Percentiles rank a stretch among this genome's conserved stretches.
Conservation (phyloP, 352 stramenopile genomes). For the Phytophthora citrophthora region DNA sequence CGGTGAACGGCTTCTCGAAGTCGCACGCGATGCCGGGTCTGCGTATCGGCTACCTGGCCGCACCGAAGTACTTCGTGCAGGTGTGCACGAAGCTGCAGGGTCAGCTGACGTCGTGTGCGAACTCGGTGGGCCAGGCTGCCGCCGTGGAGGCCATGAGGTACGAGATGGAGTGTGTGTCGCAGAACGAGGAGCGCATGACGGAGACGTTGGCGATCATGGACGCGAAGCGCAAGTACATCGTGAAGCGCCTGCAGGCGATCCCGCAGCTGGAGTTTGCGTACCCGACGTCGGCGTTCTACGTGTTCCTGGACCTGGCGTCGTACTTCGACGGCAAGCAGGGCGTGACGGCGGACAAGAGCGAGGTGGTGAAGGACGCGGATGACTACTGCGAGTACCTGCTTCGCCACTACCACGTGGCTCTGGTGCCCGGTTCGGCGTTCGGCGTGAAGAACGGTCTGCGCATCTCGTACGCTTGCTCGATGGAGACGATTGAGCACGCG, state of each 20-base stretch:
- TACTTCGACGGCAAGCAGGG: slow-evolving; percentile 78
- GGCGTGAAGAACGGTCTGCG: slow-evolving; percentile 92
- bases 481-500: slow-evolving; percentile 82
- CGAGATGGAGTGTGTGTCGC: slow-evolving; percentile 68
- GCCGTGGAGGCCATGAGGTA: slow-evolving; percentile 91
- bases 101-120: slow-evolving; percentile 96
- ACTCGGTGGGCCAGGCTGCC: slow-evolving; percentile 91
- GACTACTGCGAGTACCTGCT: slow-evolving; percentile 95
- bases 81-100: slow-evolving; percentile 93
- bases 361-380: slow-evolving; percentile 59
- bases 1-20: slow-evolving; percentile 98
- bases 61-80: slow-evolving; percentile 81
- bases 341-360: slow-evolving; percentile 42
- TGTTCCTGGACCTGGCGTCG: slow-evolving; percentile 91
- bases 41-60: slow-evolving; percentile 93
- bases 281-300: slow-evolving; percentile 96
- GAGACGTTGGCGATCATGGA: slow-evolving; percentile 63
- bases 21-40: slow-evolving; percentile 97
- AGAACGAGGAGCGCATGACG: slow-evolving; percentile 60
- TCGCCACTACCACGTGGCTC: slow-evolving; percentile 90
- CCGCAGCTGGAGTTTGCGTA: slow-evolving; percentile 83
- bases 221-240: slow-evolving; percentile 92
- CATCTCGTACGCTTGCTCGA: slow-evolving; percentile 97
- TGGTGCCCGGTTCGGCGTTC: slow-evolving; percentile 96
- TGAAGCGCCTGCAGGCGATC: slow-evolving; percentile 86